Conservation (phyloP, 2,329 filamentous ascomycete genomes). For the Penicillium sp. region DNA sequence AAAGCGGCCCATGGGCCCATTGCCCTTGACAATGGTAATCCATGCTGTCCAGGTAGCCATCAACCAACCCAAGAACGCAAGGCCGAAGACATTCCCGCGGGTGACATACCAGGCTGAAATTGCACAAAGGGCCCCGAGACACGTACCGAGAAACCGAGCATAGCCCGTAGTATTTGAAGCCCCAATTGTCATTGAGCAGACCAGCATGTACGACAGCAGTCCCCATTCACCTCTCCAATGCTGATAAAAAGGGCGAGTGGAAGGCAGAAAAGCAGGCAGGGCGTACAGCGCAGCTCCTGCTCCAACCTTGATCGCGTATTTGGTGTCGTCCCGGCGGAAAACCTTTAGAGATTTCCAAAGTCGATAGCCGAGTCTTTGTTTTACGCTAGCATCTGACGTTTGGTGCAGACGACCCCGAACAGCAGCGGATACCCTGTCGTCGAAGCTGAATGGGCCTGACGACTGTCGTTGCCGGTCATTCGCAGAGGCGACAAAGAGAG, state of each 20-base stretch:
- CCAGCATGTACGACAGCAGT: constrained; percentile 93
- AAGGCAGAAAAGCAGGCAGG: constrained; percentile 78
- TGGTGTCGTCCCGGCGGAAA: constrained; percentile 63
- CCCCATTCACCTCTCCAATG: constrained; percentile 97
- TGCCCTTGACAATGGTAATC: constrained; percentile 78
- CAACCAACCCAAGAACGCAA: constrained; percentile 79
- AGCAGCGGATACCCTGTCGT: constrained; percentile 8
- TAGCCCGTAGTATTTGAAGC: constrained; percentile 90
- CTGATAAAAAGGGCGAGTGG: constrained; percentile 74
- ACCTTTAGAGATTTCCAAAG: constrained; percentile 47
- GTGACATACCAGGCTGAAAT: constrained; percentile 75
- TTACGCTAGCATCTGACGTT: constrained; percentile 12
- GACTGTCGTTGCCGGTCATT: constrained; percentile 1
- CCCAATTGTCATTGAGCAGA: constrained; percentile 95
- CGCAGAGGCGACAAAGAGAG: neutral
- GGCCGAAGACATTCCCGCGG: constrained; percentile 67
- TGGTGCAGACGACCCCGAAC: constrained; percentile 3
- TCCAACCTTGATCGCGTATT: constrained; percentile 89
- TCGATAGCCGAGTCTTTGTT: constrained; percentile 40
- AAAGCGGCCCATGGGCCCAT: constrained; percentile 87
- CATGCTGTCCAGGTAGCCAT: constrained; percentile 84
- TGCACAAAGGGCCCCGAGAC: constrained; percentile 74
- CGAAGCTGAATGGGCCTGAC: constrained; percentile 8
- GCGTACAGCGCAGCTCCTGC: constrained; percentile 86
- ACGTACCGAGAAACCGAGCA: constrained; percentile 81